Evolutionary conservation across 108 stramenopile species (phyloP).

Genomic region (Hondaea fermentalgiana): DNA sequence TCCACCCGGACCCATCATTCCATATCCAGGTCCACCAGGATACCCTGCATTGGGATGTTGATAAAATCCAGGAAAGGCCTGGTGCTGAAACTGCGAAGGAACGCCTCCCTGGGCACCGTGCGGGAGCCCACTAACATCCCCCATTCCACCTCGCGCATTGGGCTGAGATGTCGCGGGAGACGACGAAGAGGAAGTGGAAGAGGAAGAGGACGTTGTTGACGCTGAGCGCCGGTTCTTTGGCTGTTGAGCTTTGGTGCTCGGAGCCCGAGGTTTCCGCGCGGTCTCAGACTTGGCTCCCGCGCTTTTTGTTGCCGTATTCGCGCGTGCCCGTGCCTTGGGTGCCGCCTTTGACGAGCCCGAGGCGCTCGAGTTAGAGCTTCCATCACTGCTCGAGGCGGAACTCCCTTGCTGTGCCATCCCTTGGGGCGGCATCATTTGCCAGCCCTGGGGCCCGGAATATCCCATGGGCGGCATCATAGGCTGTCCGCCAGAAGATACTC

Average conservation of each 20-base stretch:
- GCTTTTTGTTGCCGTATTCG: background rate
- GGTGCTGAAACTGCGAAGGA: background rate
- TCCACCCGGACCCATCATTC: background rate
- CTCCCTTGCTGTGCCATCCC: too few species aligned
- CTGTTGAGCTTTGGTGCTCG: background rate
- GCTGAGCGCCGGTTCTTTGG: background rate
- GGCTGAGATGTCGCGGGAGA: background rate
- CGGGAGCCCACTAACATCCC: too few species aligned
- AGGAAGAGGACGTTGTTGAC: background rate
- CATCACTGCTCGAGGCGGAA: too few species aligned
- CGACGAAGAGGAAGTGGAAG: background rate
- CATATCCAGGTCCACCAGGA: background rate
- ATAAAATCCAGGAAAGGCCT: background rate
- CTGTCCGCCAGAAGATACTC: too few species aligned
- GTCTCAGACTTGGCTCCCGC: background rate
- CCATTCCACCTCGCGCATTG: too few species aligned
- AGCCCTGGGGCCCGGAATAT: too few species aligned
- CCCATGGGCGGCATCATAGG: too few species aligned
- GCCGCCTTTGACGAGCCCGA: background rate
- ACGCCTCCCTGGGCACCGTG: too few species aligned
- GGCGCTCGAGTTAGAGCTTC: too few species aligned
- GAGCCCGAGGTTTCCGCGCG: background rate
- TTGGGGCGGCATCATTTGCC: too few species aligned
- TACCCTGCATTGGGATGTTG: background rate
- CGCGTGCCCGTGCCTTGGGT: background rate